Base-by-base conservation (phyloP, 495 filamentous ascomycete genomes). In the Venustampulla echinocandica region DNA sequence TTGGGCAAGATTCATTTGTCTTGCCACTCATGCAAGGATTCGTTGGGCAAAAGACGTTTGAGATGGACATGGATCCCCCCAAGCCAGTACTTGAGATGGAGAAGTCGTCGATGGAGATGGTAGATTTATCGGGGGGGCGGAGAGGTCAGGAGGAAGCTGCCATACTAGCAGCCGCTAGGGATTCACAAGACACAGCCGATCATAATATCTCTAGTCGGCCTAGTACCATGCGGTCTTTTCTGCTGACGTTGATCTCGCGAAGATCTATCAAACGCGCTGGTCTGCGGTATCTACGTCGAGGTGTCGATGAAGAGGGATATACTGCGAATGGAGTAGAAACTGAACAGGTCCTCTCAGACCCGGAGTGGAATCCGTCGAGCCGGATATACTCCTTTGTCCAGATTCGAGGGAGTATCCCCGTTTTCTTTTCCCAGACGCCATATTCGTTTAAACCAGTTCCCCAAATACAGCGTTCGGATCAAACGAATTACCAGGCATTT, bases 1-100 rank as follows among this genome's bases (percentile, higher is more conserved):
- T 71, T 25, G 80, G 82, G 1, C 65, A 79, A n/a, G 69, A 76
- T 44, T 67, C 66, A 1, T 76, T 92, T 52, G 72, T 87, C 7
- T 59, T 98, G 41, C 92, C 92, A 0, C 55, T 98, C 9, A 84
- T 96, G 65, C 90, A 96, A 68, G 92, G 92, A 4, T 98, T 96
- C 56, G 85, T 98, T 17, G 89, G 90, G 2, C 92, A 98, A 62
- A 69, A 77, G 56, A 73, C 80, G 14, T 96, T 98, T 58, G 71
- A 76, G 14, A 54, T 56, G 50, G 54, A 60, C 49, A 42, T 47
- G 14, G 22, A 59, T 49, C 51, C 51, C 22, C 52, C 52, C 17
- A 42, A 45, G 15, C 40, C 43, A 18, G 24, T 49, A 5, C 23
- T 52, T 27, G 50, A 43, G 15, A 19, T 54, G 14, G 52, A 55